Conservation (phyloP, 768 basidiomycete genomes). For the Crucibulum laeve region DNA sequence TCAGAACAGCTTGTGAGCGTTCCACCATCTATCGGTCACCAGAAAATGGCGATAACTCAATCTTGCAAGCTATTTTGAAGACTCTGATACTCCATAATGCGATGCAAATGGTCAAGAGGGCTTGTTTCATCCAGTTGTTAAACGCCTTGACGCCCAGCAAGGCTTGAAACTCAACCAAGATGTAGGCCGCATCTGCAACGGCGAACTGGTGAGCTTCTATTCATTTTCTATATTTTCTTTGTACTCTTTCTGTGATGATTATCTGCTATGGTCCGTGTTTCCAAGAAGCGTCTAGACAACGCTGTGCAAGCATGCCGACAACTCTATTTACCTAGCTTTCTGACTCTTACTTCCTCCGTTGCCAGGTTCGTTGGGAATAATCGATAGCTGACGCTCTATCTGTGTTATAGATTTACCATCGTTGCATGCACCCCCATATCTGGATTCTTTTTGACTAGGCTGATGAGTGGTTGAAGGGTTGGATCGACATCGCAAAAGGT, state of each 20-base stretch:
- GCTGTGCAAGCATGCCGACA: slow-evolving; percentile 76
- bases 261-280: slow-evolving; percentile 94
- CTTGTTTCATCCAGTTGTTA: neutral
- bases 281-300: slow-evolving; percentile 93
- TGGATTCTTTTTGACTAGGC: neutral
- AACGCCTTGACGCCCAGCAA: neutral
- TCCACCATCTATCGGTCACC: no score
- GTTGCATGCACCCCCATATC: no score
- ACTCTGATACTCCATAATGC: no score
- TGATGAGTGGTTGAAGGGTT: neutral
- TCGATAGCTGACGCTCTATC: no score
- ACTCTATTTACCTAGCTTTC: slow-evolving; percentile 56
- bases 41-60: no score
- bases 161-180: no score
- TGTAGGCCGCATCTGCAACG: no score
- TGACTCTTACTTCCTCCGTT: slow-evolving; percentile 37
- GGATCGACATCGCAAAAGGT: neutral
- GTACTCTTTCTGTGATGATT: slow-evolving; percentile 51
- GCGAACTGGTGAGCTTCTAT: neutral
- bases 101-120: neutral
- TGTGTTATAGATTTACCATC: no score
- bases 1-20: no score
- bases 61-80: no score
- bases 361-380: no score
- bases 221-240: neutral